Conservation (phyloP, 2,329 filamentous ascomycete species). For the Aspergillus sp. region DNA sequence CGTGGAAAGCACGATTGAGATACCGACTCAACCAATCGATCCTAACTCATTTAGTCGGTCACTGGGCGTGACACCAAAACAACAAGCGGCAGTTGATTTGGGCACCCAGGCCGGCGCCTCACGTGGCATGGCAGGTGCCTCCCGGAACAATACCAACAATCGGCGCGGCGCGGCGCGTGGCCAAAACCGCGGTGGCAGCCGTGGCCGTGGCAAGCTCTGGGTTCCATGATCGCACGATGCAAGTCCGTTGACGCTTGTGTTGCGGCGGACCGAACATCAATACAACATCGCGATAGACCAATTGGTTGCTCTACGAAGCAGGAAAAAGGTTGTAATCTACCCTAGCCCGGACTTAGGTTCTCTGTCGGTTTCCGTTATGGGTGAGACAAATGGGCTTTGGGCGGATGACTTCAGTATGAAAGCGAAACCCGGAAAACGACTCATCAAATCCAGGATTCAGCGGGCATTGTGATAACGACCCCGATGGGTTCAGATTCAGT, state of each 20-base stretch:
- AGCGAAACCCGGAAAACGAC: constrained; percentile 14
- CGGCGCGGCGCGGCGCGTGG: constrained; percentile 39
- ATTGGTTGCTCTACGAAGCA: constrained; percentile 22
- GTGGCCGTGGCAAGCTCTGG: constrained; percentile 46
- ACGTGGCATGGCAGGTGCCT: constrained; percentile 35
- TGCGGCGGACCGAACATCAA: constrained; percentile 23
- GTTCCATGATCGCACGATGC: constrained; percentile 39
- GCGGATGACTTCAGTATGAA: constrained; percentile 13
- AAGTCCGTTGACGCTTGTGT: constrained; percentile 17
- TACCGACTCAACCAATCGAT: constrained; percentile 49
- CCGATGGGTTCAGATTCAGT: constrained; percentile 1
- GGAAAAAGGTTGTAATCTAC: constrained; percentile 15
- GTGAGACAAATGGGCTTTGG: constrained; percentile 20
- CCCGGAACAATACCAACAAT: constrained; percentile 31
- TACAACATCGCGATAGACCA: constrained; percentile 21
- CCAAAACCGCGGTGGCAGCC: constrained; percentile 25
- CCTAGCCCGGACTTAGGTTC: constrained; percentile 17
- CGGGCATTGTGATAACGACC: constrained; percentile 12
- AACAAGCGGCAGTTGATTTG: constrained; percentile 28
- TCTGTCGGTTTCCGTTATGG: constrained; percentile 19
- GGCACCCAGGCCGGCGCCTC: constrained; percentile 34
- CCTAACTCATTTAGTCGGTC: constrained; percentile 50
- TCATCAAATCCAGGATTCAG: constrained; percentile 13
- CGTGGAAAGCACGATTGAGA: constrained; percentile 37
- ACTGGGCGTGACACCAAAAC: constrained; percentile 31